A percentile compares a stretch with the other conserved stretches of the same genome.
phyloP scores from a whole-genome alignment of 345 rosid genomes.

The Salix viminalis region DNA sequence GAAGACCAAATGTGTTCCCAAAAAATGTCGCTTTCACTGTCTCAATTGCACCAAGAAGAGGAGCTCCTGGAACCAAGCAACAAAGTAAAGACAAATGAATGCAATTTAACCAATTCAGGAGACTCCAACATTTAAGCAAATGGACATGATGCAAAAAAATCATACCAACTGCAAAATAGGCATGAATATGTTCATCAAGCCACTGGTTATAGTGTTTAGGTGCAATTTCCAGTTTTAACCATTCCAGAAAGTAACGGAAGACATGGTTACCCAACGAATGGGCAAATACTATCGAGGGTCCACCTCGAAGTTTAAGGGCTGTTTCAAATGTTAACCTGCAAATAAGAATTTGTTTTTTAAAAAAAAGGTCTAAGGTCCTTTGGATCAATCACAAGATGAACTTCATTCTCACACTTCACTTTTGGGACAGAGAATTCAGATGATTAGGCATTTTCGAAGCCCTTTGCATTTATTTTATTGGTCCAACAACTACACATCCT shows the following conservation, averaged over 20 bases:
- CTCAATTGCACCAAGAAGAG: conserved; percentile 91
- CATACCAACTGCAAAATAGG: conserved; percentile 93
- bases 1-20: conserved; percentile 89
- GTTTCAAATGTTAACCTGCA: conserved; percentile 93
- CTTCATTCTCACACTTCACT: not conserved
- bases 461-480: not conserved
- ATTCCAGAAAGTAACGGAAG: conserved; percentile 92
- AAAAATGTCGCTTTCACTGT: conserved; percentile 70
- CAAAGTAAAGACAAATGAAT: conserved; percentile 14
- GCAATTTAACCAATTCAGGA: conserved; percentile 3
- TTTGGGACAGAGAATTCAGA: not conserved
- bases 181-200: conserved; percentile 93
- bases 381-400: conserved; percentile 4
- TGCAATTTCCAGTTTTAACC: conserved; percentile 97
- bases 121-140: conserved; percentile 7
- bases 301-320: conserved; percentile 84
- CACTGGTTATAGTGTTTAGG: conserved; percentile 82
- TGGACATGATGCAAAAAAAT: conserved; percentile 8
- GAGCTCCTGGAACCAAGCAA: conserved; percentile 61
- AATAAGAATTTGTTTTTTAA: not conserved
- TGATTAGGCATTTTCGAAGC: not conserved
- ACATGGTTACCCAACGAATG: conserved; percentile 97
- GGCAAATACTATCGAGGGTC: conserved; percentile 88
- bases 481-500: not conserved
- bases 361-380: conserved; percentile 4